phyloP scores from a whole-genome alignment of 169 alveolate species.

The Eimeria praecox region DNA sequence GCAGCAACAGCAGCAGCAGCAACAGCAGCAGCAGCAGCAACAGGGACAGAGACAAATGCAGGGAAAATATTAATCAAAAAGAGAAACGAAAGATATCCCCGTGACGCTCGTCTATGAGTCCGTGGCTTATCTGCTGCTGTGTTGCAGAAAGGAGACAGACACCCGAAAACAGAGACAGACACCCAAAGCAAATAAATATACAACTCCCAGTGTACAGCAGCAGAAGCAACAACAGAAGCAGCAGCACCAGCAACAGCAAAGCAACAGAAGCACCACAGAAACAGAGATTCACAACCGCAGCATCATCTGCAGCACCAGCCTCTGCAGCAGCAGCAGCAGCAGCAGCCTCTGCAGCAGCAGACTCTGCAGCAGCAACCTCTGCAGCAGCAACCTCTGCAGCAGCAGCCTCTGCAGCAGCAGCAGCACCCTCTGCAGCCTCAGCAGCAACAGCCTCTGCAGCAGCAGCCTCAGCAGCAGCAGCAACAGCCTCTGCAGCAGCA shows the following conservation, averaged over 20 bases:
- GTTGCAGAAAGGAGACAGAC: background rate
- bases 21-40: conserved; percentile 39
- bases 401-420: background rate
- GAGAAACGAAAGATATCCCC: too few relatives aligned
- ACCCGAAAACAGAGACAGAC: background rate
- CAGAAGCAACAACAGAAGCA: background rate
- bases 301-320: background rate
- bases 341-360: background rate
- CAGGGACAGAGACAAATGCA: background rate
- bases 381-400: background rate
- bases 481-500: background rate
- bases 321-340: background rate
- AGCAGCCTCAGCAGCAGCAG: background rate
- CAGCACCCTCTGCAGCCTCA: background rate
- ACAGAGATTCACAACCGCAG: background rate
- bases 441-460: background rate
- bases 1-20: conserved; percentile 45
- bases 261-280: background rate
- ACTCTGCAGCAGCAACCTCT: background rate
- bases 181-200: background rate
- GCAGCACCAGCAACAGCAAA: background rate
- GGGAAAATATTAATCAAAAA: background rate
- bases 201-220: too few relatives aligned
- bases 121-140: background rate
- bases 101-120: too few relatives aligned